These are phyloP conservation scores for Didymella segeticola DNA, from an alignment of 2,329 filamentous ascomycete genomes.

Conservation along the genomic window DNA sequence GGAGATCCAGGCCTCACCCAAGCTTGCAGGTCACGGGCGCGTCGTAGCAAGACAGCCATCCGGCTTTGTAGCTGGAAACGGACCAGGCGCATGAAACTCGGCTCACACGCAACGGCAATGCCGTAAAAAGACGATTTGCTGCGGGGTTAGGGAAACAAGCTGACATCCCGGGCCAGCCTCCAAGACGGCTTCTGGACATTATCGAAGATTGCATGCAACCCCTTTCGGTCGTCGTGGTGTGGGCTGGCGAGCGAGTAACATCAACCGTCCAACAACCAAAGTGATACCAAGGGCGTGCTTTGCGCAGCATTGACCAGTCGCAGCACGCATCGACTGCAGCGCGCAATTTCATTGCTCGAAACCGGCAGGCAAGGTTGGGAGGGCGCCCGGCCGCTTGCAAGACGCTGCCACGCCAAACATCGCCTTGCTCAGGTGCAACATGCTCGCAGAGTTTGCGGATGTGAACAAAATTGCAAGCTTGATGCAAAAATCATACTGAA, in stretches of 20 bases:
- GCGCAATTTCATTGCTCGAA: constrained; percentile 16
- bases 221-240: constrained; percentile 11
- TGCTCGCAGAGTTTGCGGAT: background rate
- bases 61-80: constrained; percentile 10
- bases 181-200: constrained; percentile 13
- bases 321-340: constrained; percentile 11
- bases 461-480: background rate
- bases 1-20: background rate
- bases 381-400: constrained; percentile 7
- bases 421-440: constrained; percentile 6
- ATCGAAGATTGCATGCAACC: constrained; percentile 16
- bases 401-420: constrained; percentile 10
- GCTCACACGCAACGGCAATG: constrained; percentile 12
- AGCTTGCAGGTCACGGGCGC: constrained; percentile 3
- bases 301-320: constrained; percentile 16
- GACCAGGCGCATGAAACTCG: constrained; percentile 17
- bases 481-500: background rate
- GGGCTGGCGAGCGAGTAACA: constrained; percentile 14
- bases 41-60: constrained; percentile 13
- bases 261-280: constrained; percentile 10
- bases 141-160: constrained; percentile 18
- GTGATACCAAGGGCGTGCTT: constrained; percentile 18
- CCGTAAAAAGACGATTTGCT: constrained; percentile 12
- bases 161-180: constrained; percentile 16
- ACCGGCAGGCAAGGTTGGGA: constrained; percentile 16